Percentiles rank a stretch among this genome's conserved stretches.
phyloP scores from a whole-genome alignment of 2,329 filamentous ascomycete species.

The Diaporthe ilicicola region DNA sequence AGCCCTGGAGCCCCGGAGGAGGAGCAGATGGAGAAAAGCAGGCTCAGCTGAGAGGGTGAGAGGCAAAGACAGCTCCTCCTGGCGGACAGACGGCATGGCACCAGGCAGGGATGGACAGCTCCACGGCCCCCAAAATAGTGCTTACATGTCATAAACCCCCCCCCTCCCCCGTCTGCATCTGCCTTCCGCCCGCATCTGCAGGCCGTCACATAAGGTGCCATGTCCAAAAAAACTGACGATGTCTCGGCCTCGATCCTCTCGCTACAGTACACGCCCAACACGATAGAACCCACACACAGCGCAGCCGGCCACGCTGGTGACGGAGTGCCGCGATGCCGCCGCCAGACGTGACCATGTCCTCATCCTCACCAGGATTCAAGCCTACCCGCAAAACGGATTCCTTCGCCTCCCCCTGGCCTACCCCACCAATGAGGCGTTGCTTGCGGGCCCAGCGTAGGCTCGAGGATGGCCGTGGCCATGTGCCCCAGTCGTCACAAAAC shows the following conservation, averaged over 20 bases:
- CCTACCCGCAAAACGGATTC: conserved; percentile 24
- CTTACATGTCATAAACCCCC: conserved; percentile 11
- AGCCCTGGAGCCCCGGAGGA: no score
- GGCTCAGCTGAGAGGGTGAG: not conserved
- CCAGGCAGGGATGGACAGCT: not conserved
- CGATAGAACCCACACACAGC: not conserved
- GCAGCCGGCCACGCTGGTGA: not conserved
- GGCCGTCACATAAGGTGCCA: not conserved
- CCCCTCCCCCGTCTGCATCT: not conserved
- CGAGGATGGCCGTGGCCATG: conserved; percentile 6
- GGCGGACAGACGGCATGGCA: not conserved
- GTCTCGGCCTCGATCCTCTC: conserved; percentile 20
- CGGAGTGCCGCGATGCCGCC: conserved; percentile 19
- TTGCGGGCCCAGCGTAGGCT: conserved; percentile 25
- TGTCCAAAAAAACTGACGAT: conserved; percentile 9
- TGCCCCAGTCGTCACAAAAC: conserved; percentile 22
- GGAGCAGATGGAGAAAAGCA: not conserved
- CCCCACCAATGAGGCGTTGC: conserved; percentile 27
- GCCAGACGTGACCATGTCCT: conserved; percentile 12
- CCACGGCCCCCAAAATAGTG: conserved; percentile 17
- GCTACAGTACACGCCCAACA: not conserved
- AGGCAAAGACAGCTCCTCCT: not conserved
- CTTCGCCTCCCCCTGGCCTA: conserved; percentile 26
- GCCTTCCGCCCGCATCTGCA: not conserved
- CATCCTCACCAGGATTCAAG: conserved; percentile 22